Conservation (phyloP, 805 yeast genomes). For the Komagataella pastoris region DNA sequence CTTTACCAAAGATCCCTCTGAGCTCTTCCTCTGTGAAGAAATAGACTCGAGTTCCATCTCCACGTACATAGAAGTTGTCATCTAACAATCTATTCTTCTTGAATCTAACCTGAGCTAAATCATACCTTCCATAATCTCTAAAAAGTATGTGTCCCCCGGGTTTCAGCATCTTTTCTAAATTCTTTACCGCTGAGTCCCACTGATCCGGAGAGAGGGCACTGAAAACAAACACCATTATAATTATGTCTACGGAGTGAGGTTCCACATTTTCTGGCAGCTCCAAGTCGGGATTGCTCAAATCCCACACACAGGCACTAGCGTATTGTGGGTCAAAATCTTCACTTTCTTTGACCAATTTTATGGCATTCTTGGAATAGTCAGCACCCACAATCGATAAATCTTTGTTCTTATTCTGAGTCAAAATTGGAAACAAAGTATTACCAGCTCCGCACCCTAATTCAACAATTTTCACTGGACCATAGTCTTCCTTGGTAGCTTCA, state of each 20-base stretch:
- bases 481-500: constrained; percentile 59
- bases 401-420: constrained; percentile 74
- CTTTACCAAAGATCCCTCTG: constrained; percentile 50
- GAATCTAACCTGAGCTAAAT: constrained; percentile 88
- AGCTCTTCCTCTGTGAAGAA: constrained; percentile 93
- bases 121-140: constrained; percentile 93
- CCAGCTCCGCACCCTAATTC: constrained; percentile 99
- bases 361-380: constrained; percentile 84
- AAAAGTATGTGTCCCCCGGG: constrained; percentile 89
- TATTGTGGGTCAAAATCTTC: constrained; percentile 43
- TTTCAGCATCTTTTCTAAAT: constrained; percentile 59
- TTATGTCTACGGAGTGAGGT: constrained; percentile 73
- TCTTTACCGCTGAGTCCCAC: constrained; percentile 72
- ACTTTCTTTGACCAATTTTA: constrained; percentile 63
- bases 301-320: constrained; percentile 91
- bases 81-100: constrained; percentile 78
- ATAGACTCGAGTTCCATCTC: constrained; percentile 96
- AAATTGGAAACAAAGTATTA: constrained; percentile 85
- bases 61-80: constrained; percentile 91
- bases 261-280: constrained; percentile 74
- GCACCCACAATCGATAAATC: constrained; percentile 66
- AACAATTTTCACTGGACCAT: constrained; percentile 60
- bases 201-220: constrained; percentile 86
- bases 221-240: constrained; percentile 91
- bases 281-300: constrained; percentile 66